A percentile compares a stretch with the other conserved stretches of the same genome.
phyloP scores from a whole-genome alignment of 164 flowering plant genomes.

The Macadamia integrifolia region DNA sequence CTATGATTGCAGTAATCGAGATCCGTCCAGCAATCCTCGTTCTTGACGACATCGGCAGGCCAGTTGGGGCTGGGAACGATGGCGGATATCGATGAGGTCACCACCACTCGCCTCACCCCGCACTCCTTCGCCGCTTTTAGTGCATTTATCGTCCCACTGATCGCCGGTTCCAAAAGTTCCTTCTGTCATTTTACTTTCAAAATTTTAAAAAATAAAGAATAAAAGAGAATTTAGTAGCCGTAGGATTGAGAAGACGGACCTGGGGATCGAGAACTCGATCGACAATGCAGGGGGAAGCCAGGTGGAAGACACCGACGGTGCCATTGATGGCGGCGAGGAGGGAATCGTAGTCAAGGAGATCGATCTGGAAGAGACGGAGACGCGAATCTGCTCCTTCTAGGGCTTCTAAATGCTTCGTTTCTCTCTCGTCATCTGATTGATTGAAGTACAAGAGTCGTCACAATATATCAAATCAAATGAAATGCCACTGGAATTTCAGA shows the following conservation, averaged over 20 bases:
- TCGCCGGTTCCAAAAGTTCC: constrained; percentile 72
- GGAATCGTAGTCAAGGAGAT: constrained; percentile 71
- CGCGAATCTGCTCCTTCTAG: constrained; percentile 58
- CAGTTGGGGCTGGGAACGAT: constrained; percentile 64
- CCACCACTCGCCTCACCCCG: constrained; percentile 76
- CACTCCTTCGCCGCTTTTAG: constrained; percentile 63
- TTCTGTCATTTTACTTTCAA: constrained; percentile 19
- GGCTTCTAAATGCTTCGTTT: constrained; percentile 72
- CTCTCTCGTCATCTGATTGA: constrained; percentile 58
- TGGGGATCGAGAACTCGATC: constrained; percentile 68
- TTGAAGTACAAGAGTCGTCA: background rate
- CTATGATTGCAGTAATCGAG: constrained; percentile 66
- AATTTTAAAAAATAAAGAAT: background rate
- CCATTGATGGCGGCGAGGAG: constrained; percentile 58
- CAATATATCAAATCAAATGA: background rate
- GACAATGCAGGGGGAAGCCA: constrained; percentile 82
- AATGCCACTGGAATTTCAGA: background rate
- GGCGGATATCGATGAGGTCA: constrained; percentile 78
- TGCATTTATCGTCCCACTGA: constrained; percentile 71
- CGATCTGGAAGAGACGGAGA: constrained; percentile 75
- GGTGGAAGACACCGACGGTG: constrained; percentile 74
- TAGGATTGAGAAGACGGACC: constrained; percentile 21
- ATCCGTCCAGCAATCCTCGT: constrained; percentile 85
- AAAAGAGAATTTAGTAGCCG: background rate
- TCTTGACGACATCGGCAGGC: constrained; percentile 58